Base-by-base conservation (phyloP, 352 stramenopile genomes). In the Elongisporangium prolatum region DNA sequence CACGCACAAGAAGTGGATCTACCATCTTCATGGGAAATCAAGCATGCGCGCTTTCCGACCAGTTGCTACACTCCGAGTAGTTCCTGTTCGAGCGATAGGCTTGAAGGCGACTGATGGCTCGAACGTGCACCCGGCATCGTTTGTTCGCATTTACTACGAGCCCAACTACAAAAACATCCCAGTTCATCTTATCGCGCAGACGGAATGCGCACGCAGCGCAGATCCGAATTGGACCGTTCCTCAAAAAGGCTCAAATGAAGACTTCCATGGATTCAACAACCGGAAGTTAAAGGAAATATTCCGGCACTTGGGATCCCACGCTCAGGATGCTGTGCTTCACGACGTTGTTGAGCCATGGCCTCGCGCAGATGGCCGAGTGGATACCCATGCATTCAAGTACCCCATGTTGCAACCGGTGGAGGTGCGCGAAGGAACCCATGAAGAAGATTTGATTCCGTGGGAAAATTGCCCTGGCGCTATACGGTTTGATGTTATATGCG, bases 111-210 rank as follows among this genome's bases (percentile, higher is more conserved):
- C 34, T 49, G 47, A 59, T 24, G 47, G 24, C 0, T 61, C 34
- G 44, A 10, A 9, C 6, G 37, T 44, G 13, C 44, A 21, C 28
- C 54, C 60, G 6, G 66, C 72, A 21, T 56, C 66, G 16, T 73
- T 65, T 20, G 69, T 77, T 9, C 61, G 63, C 9, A 53, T 77
- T 13, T 71, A 59, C 38, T 77, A 77, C 48, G 69, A 77, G 60
- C 67, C 69, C 4, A 68, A 75, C 34, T 77, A 64, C 61, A 77
- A 77, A 44, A 62, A 69, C 9, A 61, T 77, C 16, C 66, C 69
- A 16, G 65, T 67, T 17, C 67, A 63, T 8, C 52, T 74, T 18
- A 59, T 77, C 48, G 69, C 69, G 5, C 59, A 68, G 52, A 73
- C 69, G 10, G 67, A 72, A 47, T 67, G 57, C 28, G 66, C 60